Evolutionary conservation across 108 stramenopile genomes (phyloP).

Genomic region (Cyclotella atomus): DNA sequence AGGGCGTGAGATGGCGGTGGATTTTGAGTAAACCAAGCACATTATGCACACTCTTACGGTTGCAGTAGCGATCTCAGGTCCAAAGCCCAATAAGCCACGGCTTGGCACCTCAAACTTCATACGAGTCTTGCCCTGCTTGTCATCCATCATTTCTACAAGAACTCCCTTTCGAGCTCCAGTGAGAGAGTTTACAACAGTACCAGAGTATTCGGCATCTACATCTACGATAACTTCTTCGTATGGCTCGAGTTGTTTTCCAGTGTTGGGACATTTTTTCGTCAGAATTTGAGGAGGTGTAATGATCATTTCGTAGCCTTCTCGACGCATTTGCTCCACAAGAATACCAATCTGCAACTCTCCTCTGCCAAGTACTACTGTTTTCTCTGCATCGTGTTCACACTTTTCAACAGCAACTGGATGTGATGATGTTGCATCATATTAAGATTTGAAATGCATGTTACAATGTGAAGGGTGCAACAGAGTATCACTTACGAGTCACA

Average conservation of each 20-base stretch:
- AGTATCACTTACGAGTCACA: conserved; percentile 67
- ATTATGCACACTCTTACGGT: too few relatives aligned
- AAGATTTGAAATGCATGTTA: not conserved
- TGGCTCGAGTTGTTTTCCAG: conserved; percentile 87
- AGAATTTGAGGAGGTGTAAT: conserved; percentile 94
- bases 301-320: conserved; percentile 96
- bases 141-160: conserved; percentile 81
- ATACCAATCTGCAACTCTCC: conserved; percentile 96
- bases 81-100: conserved; percentile 94
- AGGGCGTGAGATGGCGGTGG: too few relatives aligned
- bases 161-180: conserved; percentile 93
- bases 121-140: conserved; percentile 82
- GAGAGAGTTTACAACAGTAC: conserved; percentile 87
- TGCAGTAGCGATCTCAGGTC: conserved; percentile 88
- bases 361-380: conserved; percentile 72
- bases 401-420: conserved; percentile 64
- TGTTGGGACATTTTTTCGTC: conserved; percentile 68
- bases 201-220: conserved; percentile 86
- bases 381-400: conserved; percentile 70
- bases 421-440: not conserved
- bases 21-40: too few relatives aligned
- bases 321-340: conserved; percentile 96
- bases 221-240: conserved; percentile 96
- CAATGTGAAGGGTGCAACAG: not conserved
- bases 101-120: conserved; percentile 94